Evolutionary conservation across 345 rosid genomes (phyloP), one percentile per base, ranked within the genome.

Genomic region (Linum lewisii): DNA sequence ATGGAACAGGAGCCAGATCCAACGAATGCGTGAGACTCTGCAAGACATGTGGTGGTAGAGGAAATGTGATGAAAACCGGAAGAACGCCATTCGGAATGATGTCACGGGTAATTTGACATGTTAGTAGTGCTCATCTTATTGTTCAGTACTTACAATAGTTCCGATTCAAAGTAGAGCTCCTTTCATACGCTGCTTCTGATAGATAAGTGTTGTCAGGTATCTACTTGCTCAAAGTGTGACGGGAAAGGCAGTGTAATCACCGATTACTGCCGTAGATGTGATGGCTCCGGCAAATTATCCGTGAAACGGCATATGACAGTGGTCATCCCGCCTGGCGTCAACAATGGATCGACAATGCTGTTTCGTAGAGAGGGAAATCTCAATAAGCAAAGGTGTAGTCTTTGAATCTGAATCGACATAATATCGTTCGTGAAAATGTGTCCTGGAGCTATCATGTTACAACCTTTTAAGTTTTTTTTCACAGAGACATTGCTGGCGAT

Each of bases 1-100:
- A 73, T 68, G 96, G 95, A 73, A 83, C 95, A 21, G 98, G 98
- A 69, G 95, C 98, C 66, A 82, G 77, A 74, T 82, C 93, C 54
- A 74, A 75, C 63, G 70, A 72, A 55, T 68, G 66, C 61, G 63
- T 92, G 51, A 81, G 80, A 72, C 52, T 79, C 59, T 92, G 98
- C 71, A 59, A 45, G 51, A 69, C 73, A 50, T 92, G 98, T 74
- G 88, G 82, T 51, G 96, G 96, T 69, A 83, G 80, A 75, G 96
- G 98, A 47, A 85, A 78, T 57, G 83, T 78, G 56, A 78, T 80
- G 82, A 77, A 74, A 67, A 75, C 83, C 66, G 88, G 80, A 71
- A 84, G 77, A 77, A 88, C 98, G 38, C 93, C 98, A 20, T 88
- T 88, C 72, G 98, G 96, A 67, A 72, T 86, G 62, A 81, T 86